Percentiles rank a stretch among this genome's conserved stretches.
Conservation (phyloP, 2,329 filamentous ascomycete species). For the Dothideomycetidae sp. region DNA sequence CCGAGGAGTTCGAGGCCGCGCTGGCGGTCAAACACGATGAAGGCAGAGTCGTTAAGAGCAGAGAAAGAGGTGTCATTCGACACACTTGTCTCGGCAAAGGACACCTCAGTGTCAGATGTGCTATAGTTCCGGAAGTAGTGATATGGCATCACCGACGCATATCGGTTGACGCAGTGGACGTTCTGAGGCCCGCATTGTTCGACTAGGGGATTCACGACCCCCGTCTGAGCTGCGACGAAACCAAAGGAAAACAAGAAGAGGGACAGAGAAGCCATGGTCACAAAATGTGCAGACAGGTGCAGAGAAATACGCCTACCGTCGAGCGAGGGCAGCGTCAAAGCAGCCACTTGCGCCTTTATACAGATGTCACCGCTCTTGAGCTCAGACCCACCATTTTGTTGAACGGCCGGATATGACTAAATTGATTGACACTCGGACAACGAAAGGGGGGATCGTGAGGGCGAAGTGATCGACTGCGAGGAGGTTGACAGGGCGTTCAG, state of each 20-base stretch:
- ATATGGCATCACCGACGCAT: conserved; percentile 25
- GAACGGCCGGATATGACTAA: too few species aligned
- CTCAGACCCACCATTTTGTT: too few species aligned
- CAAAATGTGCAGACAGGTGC: neutral
- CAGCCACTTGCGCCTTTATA: too few species aligned
- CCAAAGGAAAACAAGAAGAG: neutral
- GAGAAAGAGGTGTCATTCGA: conserved; percentile 22
- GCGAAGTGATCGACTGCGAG: too few species aligned
- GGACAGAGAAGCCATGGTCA: conserved; percentile 4
- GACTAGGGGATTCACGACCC: conserved; percentile 4
- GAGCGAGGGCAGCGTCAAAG: too few species aligned
- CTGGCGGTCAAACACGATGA: conserved; percentile 25
- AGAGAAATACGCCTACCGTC: conserved; percentile 1
- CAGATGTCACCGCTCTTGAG: too few species aligned
- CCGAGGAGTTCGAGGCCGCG: conserved; percentile 26
- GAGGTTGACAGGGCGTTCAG: too few species aligned
- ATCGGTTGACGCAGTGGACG: conserved; percentile 27
- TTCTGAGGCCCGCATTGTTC: conserved; percentile 12
- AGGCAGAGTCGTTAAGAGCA: conserved; percentile 15
- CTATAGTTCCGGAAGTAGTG: conserved; percentile 27
- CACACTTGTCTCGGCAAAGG: conserved; percentile 24
- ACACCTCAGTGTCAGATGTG: conserved; percentile 22
- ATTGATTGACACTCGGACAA: too few species aligned
- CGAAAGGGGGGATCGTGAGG: too few species aligned
- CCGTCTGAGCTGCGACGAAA: conserved; percentile 4